Base-by-base conservation (phyloP, 2,329 filamentous ascomycete genomes). In the Mollisiaceae sp. region DNA sequence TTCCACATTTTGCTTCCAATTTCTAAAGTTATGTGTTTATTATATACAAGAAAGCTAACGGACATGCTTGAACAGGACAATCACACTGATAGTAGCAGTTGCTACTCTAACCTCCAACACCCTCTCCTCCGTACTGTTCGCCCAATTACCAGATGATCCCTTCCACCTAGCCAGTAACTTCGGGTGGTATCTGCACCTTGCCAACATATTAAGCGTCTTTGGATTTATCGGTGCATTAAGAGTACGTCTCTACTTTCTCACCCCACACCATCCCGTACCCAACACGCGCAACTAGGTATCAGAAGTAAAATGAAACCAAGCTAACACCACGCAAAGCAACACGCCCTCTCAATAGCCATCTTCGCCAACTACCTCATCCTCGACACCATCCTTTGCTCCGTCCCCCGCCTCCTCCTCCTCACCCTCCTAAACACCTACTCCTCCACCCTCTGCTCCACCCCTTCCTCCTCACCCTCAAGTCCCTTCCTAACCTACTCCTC, bases 191-290 rank as follows among this genome's bases (percentile, higher is more conserved):
- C 74, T 80, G 24, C 73, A 78, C 65, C 73, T 80, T 39, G 78
- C 79, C 20, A 76, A 76, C 63, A 67, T 77, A 9, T 71, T 79
- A 52, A 80, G 78, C 67, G 67, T 78, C 11, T 71, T 81, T 55
- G 80, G 80, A 5, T 65, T 82, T 32, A 61, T 80, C n/a, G 80
- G 80, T 54, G 79, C 79, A 38, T 50, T 81, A n/a, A 75, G 76
- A 72, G 81, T 82, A 76, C 67, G 76, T 72, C 39, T 64, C 35
- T 36, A 52, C 52, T 43, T 47, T 36, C 27, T 20, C 22, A n/a
- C 2, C 36, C 22, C 27, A n/a, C n/a, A n/a, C 20, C 50, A n/a
- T 54, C 8, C 18, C 36, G 14, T 38, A 41, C 36, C 6, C 41
- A 27, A 43, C 27, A n/a, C n/a, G n/a, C n/a, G n/a, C n/a, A n/a